A percentile compares a stretch with the other conserved stretches of the same genome.
These are phyloP conservation scores for Sporobolomyces pararoseus DNA, from an alignment of 768 basidiomycete genomes.

Conservation along the genomic window DNA sequence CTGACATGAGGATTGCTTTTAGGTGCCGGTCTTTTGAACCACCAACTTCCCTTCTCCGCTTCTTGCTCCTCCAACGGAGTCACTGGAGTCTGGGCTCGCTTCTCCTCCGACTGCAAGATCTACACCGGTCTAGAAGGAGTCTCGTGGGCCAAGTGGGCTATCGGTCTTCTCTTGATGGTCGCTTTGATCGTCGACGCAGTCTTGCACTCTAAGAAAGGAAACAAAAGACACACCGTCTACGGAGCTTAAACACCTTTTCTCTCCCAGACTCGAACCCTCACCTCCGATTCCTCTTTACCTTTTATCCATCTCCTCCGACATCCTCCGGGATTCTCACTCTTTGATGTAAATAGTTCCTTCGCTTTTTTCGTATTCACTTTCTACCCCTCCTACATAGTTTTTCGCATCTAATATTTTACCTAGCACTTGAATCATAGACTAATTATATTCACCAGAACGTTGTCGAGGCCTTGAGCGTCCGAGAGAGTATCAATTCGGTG, in stretches of 20 bases:
- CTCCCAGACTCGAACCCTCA: background rate
- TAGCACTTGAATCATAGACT: too few relatives aligned
- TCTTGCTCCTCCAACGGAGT: background rate
- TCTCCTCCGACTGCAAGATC: too few relatives aligned
- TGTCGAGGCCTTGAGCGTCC: too few relatives aligned
- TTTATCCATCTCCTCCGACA: background rate
- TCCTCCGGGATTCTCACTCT: too few relatives aligned
- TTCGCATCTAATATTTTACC: too few relatives aligned
- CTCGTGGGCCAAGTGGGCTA: conserved; percentile 6
- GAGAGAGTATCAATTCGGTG: too few relatives aligned
- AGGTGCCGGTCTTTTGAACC: conserved; percentile 10
- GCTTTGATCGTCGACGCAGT: conserved; percentile 1
- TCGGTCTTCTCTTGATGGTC: background rate
- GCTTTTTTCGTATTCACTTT: too few relatives aligned
- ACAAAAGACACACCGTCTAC: conserved; percentile 24
- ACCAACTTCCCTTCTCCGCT: conserved; percentile 20
- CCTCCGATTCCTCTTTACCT: background rate
- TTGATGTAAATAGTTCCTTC: too few relatives aligned
- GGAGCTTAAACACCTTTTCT: background rate
- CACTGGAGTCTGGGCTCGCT: too few relatives aligned
- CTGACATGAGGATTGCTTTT: background rate
- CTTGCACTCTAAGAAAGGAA: conserved; percentile 1
- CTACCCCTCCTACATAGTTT: too few relatives aligned
- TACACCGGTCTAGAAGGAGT: conserved; percentile 7
- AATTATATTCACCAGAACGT: too few relatives aligned